Conservation (phyloP, 805 yeast genomes). For the Hanseniaspora mollemarum region DNA sequence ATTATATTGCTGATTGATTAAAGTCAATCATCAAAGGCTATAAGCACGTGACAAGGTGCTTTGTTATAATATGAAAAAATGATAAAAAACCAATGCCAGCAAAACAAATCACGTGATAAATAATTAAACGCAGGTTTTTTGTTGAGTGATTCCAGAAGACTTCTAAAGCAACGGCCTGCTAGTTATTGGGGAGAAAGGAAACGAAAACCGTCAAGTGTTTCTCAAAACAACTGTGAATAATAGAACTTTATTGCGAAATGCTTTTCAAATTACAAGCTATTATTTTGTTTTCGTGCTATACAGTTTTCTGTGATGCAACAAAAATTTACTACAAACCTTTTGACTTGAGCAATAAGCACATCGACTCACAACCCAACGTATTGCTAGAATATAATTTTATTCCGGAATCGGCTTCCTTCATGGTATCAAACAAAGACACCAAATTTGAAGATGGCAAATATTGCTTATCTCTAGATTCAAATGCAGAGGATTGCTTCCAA, state of each 20-base stretch:
- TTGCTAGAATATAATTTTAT: slow-evolving; percentile 11
- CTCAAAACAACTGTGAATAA: too few relatives aligned
- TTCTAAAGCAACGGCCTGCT: too few relatives aligned
- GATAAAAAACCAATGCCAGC: too few relatives aligned
- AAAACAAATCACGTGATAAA: too few relatives aligned
- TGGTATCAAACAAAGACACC: background rate
- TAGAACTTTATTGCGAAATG: background rate
- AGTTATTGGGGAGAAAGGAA: too few relatives aligned
- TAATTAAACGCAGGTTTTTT: too few relatives aligned
- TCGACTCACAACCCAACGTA: background rate
- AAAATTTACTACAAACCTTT: slow-evolving; percentile 1
- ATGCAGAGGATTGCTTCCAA: slow-evolving; percentile 5
- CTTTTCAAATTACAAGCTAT: background rate
- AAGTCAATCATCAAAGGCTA: too few relatives aligned
- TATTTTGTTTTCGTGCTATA: background rate
- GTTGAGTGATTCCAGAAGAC: too few relatives aligned
- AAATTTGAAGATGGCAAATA: background rate
- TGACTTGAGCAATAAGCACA: background rate
- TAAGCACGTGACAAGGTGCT: too few relatives aligned
- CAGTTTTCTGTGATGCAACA: background rate
- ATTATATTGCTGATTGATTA: too few relatives aligned
- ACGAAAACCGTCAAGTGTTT: too few relatives aligned
- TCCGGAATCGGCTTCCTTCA: slow-evolving; percentile 9
- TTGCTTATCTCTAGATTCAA: background rate
- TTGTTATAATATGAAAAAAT: too few relatives aligned